Evolutionary conservation across 1,284 basidiomycete genomes (phyloP).

Genomic region (Athelia sp.): DNA sequence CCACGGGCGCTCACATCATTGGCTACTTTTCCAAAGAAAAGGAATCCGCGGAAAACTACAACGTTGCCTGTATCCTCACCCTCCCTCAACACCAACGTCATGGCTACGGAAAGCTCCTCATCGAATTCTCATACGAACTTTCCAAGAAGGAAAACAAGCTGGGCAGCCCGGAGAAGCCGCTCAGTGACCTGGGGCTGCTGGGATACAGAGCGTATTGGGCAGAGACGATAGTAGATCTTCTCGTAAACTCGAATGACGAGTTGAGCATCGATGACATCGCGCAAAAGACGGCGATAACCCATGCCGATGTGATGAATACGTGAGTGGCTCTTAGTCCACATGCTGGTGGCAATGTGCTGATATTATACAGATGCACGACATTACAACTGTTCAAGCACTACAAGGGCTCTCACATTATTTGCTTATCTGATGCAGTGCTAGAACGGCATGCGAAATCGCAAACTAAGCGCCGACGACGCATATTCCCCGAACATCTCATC

Average conservation of each 20-base stretch:
- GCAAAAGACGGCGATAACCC: conserved; percentile 93
- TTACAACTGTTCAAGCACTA: conserved; percentile 95
- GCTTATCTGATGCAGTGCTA: conserved; percentile 86
- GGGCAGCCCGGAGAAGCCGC: conserved; percentile 96
- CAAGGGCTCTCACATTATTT: conserved; percentile 94
- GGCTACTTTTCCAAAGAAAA: conserved; percentile 99
- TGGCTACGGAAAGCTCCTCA: conserved; percentile 93
- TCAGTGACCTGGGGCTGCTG: conserved; percentile 91
- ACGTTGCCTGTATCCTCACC: conserved; percentile 97
- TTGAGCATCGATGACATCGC: conserved; percentile 97
- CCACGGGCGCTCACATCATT: conserved; percentile 88
- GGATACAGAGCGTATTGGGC: conserved; percentile 97
- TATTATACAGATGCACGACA: conserved; percentile 72
- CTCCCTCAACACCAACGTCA: conserved; percentile 96
- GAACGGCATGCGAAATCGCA: conserved; percentile 86
- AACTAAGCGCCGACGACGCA: conserved; percentile 76
- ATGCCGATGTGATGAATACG: conserved; percentile 98
- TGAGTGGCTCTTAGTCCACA: conserved; percentile 39
- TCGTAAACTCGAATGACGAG: conserved; percentile 72
- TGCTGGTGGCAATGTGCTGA: conserved; percentile 5
- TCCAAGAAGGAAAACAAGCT: conserved; percentile 95
- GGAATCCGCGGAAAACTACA: conserved; percentile 96
- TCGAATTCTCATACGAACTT: conserved; percentile 98
- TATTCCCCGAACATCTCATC: conserved; percentile 75
- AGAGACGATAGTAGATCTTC: conserved; percentile 91